These are phyloP conservation scores for Claviceps africana DNA, from an alignment of 2,329 filamentous ascomycete species.

Conservation along the genomic window DNA sequence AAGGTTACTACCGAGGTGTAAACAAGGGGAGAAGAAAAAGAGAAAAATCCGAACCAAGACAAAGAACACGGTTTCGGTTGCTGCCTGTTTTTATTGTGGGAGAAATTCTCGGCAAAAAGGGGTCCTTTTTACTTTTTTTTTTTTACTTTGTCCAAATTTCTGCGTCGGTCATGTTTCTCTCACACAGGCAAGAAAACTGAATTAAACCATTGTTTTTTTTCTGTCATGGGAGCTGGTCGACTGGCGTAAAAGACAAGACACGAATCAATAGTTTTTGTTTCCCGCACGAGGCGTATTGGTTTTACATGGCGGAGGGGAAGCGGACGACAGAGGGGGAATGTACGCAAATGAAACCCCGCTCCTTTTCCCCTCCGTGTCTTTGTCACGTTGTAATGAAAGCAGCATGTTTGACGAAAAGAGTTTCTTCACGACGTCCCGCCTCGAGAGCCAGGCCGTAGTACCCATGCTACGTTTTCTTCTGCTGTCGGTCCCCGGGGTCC, in stretches of 20 bases:
- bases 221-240: not conserved
- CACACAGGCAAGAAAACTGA: not conserved
- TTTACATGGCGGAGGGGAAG: no score
- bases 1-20: slow-evolving; percentile 93
- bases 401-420: no score
- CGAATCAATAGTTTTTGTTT: not conserved
- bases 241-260: not conserved
- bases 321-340: no score
- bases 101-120: not conserved
- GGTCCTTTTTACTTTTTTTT: not conserved
- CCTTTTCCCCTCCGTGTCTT: no score
- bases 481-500: no score
- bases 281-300: not conserved
- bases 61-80: slow-evolving; percentile 1
- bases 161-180: not conserved
- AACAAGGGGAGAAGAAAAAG: slow-evolving; percentile 14
- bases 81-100: slow-evolving; percentile 1
- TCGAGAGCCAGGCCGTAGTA: no score
- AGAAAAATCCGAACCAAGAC: not conserved
- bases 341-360: no score
- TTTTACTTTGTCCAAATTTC: not conserved
- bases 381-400: no score
- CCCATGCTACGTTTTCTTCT: no score
- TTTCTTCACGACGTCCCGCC: no score
- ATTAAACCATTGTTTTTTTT: not conserved